Conservation (phyloP, 2,329 filamentous ascomycete species). For the Fusarium annulatum region DNA sequence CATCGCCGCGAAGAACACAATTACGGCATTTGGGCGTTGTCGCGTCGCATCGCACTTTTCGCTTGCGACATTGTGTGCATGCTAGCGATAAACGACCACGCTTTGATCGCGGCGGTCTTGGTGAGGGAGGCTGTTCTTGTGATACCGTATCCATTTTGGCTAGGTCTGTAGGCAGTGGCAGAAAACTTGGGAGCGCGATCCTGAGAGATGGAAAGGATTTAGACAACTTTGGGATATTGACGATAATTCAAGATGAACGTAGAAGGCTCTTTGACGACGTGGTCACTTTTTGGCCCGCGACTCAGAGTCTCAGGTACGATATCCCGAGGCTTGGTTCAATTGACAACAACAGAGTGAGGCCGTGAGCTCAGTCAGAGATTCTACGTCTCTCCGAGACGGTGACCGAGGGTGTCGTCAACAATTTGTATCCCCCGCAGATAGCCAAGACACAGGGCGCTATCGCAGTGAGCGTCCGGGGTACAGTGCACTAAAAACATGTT, state of each 20-base stretch:
- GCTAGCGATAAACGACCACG: constrained; percentile 32
- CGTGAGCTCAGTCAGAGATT: not conserved
- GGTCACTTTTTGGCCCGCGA: not conserved
- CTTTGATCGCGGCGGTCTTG: constrained; percentile 27
- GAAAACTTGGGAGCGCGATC: not conserved
- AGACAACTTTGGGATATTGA: no score
- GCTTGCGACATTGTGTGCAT: constrained; percentile 36
- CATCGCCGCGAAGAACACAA: constrained; percentile 36
- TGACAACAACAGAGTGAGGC: not conserved
- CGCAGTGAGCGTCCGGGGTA: constrained; percentile 21
- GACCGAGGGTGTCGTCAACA: constrained; percentile 27
- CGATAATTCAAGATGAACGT: not conserved
- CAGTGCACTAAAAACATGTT: constrained; percentile 13
- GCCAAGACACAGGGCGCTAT: constrained; percentile 5
- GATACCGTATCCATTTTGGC: not conserved
- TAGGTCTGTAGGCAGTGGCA: not conserved
- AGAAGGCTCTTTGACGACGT: not conserved
- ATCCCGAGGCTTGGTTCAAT: not conserved
- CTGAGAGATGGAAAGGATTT: fast-evolving
- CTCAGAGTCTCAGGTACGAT: not conserved
- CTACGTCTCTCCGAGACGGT: constrained; percentile 1
- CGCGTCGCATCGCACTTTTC: constrained; percentile 41
- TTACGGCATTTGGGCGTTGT: constrained; percentile 40
- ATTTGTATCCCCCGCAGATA: constrained; percentile 31
- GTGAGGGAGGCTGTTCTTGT: constrained; percentile 11